Evolutionary conservation across 73 alveolate genomes (phyloP).

Genomic region (Breviolum minutum): DNA sequence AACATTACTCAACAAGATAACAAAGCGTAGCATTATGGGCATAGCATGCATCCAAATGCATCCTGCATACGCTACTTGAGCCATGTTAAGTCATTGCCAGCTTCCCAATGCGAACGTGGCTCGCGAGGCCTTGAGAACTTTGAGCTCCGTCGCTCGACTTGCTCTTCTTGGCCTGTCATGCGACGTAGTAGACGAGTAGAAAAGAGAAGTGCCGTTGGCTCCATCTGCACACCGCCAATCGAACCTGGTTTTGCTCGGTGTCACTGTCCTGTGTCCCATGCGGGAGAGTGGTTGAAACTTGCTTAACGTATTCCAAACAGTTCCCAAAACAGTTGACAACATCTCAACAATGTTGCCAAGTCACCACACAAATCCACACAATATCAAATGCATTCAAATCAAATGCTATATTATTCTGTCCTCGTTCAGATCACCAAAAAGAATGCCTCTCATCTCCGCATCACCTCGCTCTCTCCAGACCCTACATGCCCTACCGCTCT

Average conservation of each 20-base stretch:
- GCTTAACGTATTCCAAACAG: not conserved
- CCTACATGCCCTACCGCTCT: too few species aligned
- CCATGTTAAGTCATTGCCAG: too few species aligned
- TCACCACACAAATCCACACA: not conserved
- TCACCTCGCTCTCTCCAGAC: not conserved
- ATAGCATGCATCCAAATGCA: not conserved
- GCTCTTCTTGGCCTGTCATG: slow-evolving; percentile 36
- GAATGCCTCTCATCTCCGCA: slow-evolving; percentile 9
- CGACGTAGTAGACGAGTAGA: not conserved
- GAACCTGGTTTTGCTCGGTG: slow-evolving; percentile 5
- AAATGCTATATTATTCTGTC: not conserved
- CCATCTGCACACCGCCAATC: not conserved
- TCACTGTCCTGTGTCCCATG: slow-evolving; percentile 36
- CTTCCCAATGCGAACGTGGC: not conserved
- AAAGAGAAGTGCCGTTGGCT: not conserved
- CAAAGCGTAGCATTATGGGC: not conserved
- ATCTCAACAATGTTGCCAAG: too few species aligned
- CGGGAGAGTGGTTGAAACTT: not conserved
- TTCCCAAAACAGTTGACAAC: not conserved
- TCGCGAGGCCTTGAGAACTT: not conserved
- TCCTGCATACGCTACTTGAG: too few species aligned
- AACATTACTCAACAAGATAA: not conserved
- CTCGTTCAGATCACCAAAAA: slow-evolving; percentile 19
- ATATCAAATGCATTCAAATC: not conserved
- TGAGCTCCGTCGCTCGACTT: slow-evolving; percentile 5